Base-by-base conservation (phyloP, 2,329 filamentous ascomycete genomes). In the Aspergillus neotritici region DNA sequence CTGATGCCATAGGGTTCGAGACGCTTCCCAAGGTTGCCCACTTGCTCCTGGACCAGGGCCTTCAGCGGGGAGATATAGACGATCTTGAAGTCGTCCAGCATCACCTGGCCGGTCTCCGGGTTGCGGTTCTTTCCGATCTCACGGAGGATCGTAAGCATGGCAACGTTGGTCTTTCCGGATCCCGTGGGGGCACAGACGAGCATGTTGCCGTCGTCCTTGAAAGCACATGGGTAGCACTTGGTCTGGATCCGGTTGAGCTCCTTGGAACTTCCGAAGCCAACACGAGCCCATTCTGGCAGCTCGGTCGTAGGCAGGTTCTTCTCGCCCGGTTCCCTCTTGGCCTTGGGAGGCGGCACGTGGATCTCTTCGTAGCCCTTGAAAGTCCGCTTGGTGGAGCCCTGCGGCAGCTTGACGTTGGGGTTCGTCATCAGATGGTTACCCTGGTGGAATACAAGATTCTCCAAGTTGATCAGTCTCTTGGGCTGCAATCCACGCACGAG, bases 391-490 rank as follows among this genome's bases (percentile, higher is more conserved):
- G 87, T 96, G 2, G 93, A 95, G 9, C 93, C 93, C 63, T 95
- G 88, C 0, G 93, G 93, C 14, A 98, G 76, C 50, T 86, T 85
- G 36, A 98, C 93, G 62, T 89, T 96, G 5, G 89, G 86, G 58
- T 98, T 98, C n/a, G 93, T 97, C 91, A 97, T 98, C 34, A 98
- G 77, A 72, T 98, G 93, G 59, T 97, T 98, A 41, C 93, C 93
- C 68, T 97, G 91, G 56, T 97, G 93, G 62, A 98, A 98, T 31
- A 96, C 79, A 29, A 98, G 79, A 58, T 97, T 97, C 45, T 98
- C 91, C 40, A 98, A 75, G 62, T 97, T 97, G 64, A 98, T 88
- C 34, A 88, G 72, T 61, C 87, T 87, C 54, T 83, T 83, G 2
- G 94, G 93, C 58, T 93, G 86, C 31, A 98, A 74, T 11, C 88